phyloP scores from a whole-genome alignment of 768 basidiomycete species.

The Lactifluus rugatus region DNA sequence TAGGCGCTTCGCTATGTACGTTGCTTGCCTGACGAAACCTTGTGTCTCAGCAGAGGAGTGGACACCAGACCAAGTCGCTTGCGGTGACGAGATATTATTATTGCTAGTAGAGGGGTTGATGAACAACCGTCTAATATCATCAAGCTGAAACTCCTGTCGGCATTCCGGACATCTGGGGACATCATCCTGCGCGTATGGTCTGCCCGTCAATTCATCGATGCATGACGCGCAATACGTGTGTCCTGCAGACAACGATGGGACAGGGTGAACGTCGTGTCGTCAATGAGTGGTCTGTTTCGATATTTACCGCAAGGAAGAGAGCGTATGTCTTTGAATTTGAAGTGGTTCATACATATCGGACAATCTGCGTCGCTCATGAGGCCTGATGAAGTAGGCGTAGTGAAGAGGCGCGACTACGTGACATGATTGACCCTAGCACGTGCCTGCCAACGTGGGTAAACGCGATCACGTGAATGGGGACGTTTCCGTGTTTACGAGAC shows the following conservation, averaged over 20 bases:
- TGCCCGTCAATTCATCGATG: neutral
- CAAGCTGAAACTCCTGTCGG: neutral
- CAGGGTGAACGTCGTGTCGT: neutral
- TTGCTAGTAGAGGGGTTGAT: neutral
- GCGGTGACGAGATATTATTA: neutral
- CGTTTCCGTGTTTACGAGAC: too few relatives aligned
- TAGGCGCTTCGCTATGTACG: constrained; percentile 5
- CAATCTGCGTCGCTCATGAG: constrained; percentile 8
- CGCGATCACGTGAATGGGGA: too few relatives aligned
- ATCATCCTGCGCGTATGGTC: neutral
- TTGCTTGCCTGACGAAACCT: constrained; percentile 11
- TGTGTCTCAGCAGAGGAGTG: neutral
- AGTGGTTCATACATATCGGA: constrained; percentile 11
- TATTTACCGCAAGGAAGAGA: constrained; percentile 11
- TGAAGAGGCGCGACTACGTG: too few relatives aligned
- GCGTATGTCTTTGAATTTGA: neutral
- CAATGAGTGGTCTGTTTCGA: neutral
- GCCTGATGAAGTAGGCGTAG: too few relatives aligned
- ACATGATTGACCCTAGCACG: too few relatives aligned
- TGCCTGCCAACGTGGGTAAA: too few relatives aligned
- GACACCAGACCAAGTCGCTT: too few relatives aligned
- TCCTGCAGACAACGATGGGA: neutral
- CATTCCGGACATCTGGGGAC: constrained; percentile 10
- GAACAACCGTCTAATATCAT: constrained; percentile 3
- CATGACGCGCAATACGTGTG: constrained; percentile 12